Percentiles rank a stretch among this genome's conserved stretches.
These are phyloP conservation scores for Entomortierella parvispora DNA, from an alignment of 192 early-diverging fungal species.

Conservation along the genomic window DNA sequence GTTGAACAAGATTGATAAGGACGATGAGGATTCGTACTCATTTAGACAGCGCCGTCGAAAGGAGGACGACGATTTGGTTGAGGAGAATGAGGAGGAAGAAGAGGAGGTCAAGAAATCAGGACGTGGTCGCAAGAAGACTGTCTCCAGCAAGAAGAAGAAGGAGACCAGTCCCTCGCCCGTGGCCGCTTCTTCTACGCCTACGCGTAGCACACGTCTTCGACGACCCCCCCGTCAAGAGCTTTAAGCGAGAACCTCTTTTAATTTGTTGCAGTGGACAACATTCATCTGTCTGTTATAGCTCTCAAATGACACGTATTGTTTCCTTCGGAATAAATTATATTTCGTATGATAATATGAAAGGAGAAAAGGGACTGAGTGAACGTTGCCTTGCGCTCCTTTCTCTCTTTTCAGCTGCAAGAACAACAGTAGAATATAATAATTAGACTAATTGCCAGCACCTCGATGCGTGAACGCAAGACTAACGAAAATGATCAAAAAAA, in stretches of 20 bases:
- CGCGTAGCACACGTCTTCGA: slow-evolving; percentile 26
- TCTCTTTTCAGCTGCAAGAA: too few relatives aligned
- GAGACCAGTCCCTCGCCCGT: background rate
- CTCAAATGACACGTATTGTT: too few relatives aligned
- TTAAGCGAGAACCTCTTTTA: background rate
- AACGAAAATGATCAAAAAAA: slow-evolving; percentile 11
- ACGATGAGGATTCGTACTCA: background rate
- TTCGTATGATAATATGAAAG: too few relatives aligned
- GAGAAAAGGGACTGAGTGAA: too few relatives aligned
- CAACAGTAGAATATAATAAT: too few relatives aligned
- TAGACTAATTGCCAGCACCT: too few relatives aligned
- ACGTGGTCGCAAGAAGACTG: slow-evolving; percentile 26
- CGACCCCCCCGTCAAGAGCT: slow-evolving; percentile 32
- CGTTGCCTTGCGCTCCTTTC: too few relatives aligned
- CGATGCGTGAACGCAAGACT: slow-evolving; percentile 2
- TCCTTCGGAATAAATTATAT: too few relatives aligned
- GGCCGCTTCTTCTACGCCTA: background rate
- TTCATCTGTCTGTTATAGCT: too few relatives aligned
- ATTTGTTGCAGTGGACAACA: too few relatives aligned
- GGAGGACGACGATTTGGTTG: background rate
- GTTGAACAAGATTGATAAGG: slow-evolving; percentile 1
- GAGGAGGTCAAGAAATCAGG: slow-evolving; percentile 17
- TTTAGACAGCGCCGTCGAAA: slow-evolving; percentile 6
- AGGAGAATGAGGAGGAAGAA: slow-evolving; percentile 15
- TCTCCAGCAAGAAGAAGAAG: slow-evolving; percentile 5